Conservation (phyloP, 495 filamentous ascomycete genomes). For the Aspergillus biplanus region DNA sequence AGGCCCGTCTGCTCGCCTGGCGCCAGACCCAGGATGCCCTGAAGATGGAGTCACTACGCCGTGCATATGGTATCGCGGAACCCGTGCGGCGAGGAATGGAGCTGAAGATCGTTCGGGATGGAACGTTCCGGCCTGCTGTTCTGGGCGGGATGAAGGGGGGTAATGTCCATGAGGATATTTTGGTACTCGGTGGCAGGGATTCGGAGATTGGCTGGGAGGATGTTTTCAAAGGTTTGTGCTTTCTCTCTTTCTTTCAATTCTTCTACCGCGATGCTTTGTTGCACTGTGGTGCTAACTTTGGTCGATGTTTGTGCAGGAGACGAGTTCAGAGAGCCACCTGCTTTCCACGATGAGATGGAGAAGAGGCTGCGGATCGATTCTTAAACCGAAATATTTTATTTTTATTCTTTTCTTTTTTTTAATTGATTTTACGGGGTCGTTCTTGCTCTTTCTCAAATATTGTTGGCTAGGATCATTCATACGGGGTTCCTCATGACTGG, state of each 20-base stretch:
- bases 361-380: slow-evolving; percentile 76
- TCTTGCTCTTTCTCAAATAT: neutral
- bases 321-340: slow-evolving; percentile 60
- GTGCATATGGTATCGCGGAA: slow-evolving; percentile 90
- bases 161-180: slow-evolving; percentile 75
- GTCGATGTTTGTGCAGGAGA: slow-evolving; percentile 51
- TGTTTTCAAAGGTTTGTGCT: slow-evolving; percentile 62
- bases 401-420: slow-evolving; percentile 21
- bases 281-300: neutral
- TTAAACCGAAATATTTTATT: slow-evolving; percentile 26
- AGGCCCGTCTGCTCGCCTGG: slow-evolving; percentile 84
- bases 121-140: slow-evolving; percentile 54
- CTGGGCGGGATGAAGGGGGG: slow-evolving; percentile 46
- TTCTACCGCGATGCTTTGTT: neutral
- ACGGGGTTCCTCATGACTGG: neutral
- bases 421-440: slow-evolving; percentile 15
- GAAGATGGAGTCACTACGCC: slow-evolving; percentile 85
- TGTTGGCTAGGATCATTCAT: neutral
- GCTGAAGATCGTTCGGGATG: slow-evolving; percentile 74
- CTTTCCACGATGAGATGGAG: slow-evolving; percentile 94
- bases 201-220: slow-evolving; percentile 84
- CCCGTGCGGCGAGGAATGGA: slow-evolving; percentile 95
- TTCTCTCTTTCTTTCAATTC: slow-evolving; percentile 18
- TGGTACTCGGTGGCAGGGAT: slow-evolving; percentile 71
- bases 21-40: slow-evolving; percentile 78